Evolutionary conservation across 805 yeast genomes (phyloP), one percentile per base, ranked within the genome.

Genomic region (Kazachstania viticola): DNA sequence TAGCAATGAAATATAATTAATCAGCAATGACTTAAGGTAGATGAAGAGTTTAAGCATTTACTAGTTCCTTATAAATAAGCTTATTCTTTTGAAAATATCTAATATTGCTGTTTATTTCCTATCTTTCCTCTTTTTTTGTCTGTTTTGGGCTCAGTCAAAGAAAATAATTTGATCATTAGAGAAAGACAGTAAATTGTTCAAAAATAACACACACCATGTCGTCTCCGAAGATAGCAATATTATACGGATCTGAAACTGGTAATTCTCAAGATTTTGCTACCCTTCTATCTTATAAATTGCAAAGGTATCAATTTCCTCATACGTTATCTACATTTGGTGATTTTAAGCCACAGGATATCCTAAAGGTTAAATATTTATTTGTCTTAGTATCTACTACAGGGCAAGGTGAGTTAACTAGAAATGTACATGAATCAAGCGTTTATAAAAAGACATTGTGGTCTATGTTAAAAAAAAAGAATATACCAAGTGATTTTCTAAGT

Each of bases 211-310:
- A n/a, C 22, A 19, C 11, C 22, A 45, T 37, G 39, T 24, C 44
- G 6, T 40, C 48, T 9, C 31, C 30, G 29, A 46, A 55, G 32
- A 61, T 80, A 9, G 72, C 74, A 14, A 71, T 91, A 5, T 59
- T 91, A 1, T 87, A 79, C 54, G 96, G 96, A 0, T 77, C 95
- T 1, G 97, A 87, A 49, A 82, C 96, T 0, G 97, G 96, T 1
- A 87, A 81, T 47, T 70, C 95, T 1, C 81, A 79, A 46, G 96
- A 88, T 45, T 77, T 72, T 47, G 95, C 96, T 0, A 66, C 68
- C 25, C 64, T 73, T 21, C 57, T 87, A 16, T 66, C 73, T 13
- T 62, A 68, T 34, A 61, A 65, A 25, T 64, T 81, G 29, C 69
- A 70, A 31, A 65, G 80, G 41, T 55, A 63, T 30, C 69, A 70